Percentiles rank a stretch among this genome's conserved stretches.
phyloP scores from a whole-genome alignment of 1,139 yeast genomes.

The Candida anutae region DNA sequence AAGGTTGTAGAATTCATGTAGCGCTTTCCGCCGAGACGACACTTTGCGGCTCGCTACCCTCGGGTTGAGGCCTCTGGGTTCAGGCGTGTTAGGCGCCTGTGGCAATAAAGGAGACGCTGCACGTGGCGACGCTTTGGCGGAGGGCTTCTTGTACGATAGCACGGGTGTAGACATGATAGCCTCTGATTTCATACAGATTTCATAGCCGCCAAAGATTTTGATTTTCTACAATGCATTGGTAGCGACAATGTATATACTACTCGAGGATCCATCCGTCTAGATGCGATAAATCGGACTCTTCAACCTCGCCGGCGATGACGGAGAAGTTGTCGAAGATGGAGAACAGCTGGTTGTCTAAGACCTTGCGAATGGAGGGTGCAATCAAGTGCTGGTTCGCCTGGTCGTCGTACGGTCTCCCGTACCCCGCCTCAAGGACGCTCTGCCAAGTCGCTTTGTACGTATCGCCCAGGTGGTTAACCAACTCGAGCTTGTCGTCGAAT shows the following conservation, averaged over 20 bases:
- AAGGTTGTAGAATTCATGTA: constrained; percentile 31
- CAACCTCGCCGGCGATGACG: constrained; percentile 25
- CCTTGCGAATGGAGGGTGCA: constrained; percentile 6
- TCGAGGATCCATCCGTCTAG: constrained; percentile 35
- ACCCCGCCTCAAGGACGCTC: constrained; percentile 56
- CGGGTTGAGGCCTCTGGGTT: no score
- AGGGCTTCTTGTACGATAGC: constrained; percentile 8
- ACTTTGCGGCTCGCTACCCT: constrained; percentile 28
- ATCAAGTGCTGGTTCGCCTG: constrained; percentile 10
- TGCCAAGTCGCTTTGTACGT: constrained; percentile 54
- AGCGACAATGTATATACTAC: no score
- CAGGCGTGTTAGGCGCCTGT: constrained; percentile 3
- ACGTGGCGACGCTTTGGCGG: constrained; percentile 4
- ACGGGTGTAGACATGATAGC: no score
- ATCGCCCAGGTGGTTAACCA: constrained; percentile 38
- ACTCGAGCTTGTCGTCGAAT: constrained; percentile 79
- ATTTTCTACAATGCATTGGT: no score
- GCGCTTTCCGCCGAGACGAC: constrained; percentile 35
- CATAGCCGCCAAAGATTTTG: no score
- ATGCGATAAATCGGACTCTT: constrained; percentile 29
- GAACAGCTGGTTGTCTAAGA: constrained; percentile 15
- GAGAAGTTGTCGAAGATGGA: constrained; percentile 29
- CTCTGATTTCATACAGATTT: no score
- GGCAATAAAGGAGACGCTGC: constrained; percentile 8
- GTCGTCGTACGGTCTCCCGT: constrained; percentile 35